phyloP scores from a whole-genome alignment of 2,329 filamentous ascomycete genomes.

The Talaromyces amestolkiae region DNA sequence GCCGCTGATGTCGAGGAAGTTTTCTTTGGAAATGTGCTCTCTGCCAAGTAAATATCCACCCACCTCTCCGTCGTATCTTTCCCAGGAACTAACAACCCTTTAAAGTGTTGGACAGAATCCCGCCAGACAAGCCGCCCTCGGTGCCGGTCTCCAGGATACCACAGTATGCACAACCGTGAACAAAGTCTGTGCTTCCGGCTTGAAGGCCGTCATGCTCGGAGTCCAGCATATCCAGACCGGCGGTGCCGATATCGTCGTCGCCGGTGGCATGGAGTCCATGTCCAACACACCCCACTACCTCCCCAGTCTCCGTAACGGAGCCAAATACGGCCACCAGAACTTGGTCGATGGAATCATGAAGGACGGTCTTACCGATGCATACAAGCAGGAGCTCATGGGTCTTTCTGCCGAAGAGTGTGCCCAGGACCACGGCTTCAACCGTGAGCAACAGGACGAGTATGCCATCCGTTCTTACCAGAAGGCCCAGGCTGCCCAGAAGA shows the following conservation, averaged over 20 bases:
- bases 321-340: conserved; percentile 89
- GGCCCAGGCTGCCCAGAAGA: conserved; percentile 79
- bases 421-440: conserved; percentile 72
- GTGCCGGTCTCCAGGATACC: conserved; percentile 76
- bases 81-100: not conserved
- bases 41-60: conserved; percentile 69
- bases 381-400: conserved; percentile 97
- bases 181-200: conserved; percentile 95
- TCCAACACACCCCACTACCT: conserved; percentile 97
- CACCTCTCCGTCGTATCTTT: not conserved
- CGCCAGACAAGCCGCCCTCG: conserved; percentile 87
- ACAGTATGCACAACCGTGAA: conserved; percentile 91
- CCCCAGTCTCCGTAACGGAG: conserved; percentile 76
- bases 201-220: conserved; percentile 92
- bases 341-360: conserved; percentile 89
- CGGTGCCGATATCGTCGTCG: conserved; percentile 87
- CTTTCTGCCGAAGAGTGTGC: conserved; percentile 89
- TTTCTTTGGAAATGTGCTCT: conserved; percentile 97
- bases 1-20: conserved; percentile 90
- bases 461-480: conserved; percentile 94
- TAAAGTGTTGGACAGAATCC: conserved; percentile 89
- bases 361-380: conserved; percentile 92
- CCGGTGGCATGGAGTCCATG: conserved; percentile 97
- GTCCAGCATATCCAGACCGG: conserved; percentile 97
- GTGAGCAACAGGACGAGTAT: conserved; percentile 90